Base-by-base conservation (phyloP, 1,284 basidiomycete species). In the Malassezia brasiliensis region DNA sequence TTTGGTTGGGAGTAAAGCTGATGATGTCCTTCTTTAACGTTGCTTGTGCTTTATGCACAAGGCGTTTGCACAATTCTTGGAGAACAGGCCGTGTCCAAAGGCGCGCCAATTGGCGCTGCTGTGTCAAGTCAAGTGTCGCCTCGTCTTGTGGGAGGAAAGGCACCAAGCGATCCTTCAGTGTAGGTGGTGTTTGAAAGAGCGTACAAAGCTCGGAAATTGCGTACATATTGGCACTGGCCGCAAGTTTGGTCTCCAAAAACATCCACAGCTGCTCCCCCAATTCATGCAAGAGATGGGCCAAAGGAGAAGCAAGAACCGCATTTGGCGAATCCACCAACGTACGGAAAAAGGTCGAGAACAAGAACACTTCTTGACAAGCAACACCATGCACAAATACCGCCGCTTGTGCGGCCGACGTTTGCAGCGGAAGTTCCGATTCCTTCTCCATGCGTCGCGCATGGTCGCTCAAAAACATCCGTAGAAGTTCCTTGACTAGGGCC, bases 21-120 rank as follows among this genome's bases (percentile, higher is more conserved):
- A 37, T 40, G 15, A 56, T 30, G 5, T 56, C 22, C 12, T 7
- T 10, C 20, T 37, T 49, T 4, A 51, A 6, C 17, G 15, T 10
- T 15, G 30, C 25, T 2, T 45, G 11, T 10, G 49, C 54, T 12
- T 38, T 34, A 10, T 25, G 20, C 3, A 51, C 28, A 32, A 57
- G 38, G 3, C 50, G 55, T 38, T 19, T 15, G 12, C 45, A 14
- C 34, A 52, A 9, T 6, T 52, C 38, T 8, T 32, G 17, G 14
- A 47, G 31, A 19, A 45, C 31, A 1, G 50, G 50, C n/a, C 15
- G 15, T 9, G 28, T 48, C 55, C 50, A 57, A 1, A 37, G 28
- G 10, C 3, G 14, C n/a, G 35, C 48, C 11, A 28, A 4, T 8
- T 19, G 47, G 12, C 46, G 25, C 32, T 9, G 30, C 9, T 15